Conservation (phyloP, 768 basidiomycete species). For the Butyriboletus loyo region DNA sequence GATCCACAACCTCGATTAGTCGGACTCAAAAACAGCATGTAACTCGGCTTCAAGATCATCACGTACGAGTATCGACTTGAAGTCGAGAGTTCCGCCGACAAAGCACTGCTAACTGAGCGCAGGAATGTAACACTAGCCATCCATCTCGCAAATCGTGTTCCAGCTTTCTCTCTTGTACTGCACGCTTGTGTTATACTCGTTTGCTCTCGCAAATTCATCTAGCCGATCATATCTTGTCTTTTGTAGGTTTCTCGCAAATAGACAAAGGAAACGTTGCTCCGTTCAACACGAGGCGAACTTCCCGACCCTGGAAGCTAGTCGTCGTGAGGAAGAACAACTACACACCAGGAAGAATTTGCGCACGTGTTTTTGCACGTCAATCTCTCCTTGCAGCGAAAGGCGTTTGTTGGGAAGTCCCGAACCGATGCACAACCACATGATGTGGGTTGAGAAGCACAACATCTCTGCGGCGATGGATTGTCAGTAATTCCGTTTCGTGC, state of each 20-base stretch:
- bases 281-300: slow-evolving; percentile 43
- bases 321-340: background rate
- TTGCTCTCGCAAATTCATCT: slow-evolving; percentile 31
- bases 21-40: background rate
- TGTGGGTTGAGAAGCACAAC: slow-evolving; percentile 25
- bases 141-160: slow-evolving; percentile 36
- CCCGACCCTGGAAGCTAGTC: slow-evolving; percentile 32
- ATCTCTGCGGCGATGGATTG: slow-evolving; percentile 27
- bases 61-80: background rate
- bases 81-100: background rate
- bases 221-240: slow-evolving; percentile 37
- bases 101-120: background rate
- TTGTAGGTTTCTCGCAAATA: slow-evolving; percentile 30
- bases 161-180: slow-evolving; percentile 33
- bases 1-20: background rate
- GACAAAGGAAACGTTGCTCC: slow-evolving; percentile 38
- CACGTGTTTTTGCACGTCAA: slow-evolving; percentile 38
- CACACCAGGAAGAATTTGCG: background rate
- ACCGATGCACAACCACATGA: slow-evolving; percentile 31
- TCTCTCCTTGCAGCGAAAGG: slow-evolving; percentile 44
- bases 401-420: slow-evolving; percentile 38
- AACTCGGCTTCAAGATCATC: background rate
- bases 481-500: background rate
- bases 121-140: background rate
- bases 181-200: slow-evolving; percentile 24